phyloP scores from a whole-genome alignment of 805 yeast species.

The Myxozyma melibiosi region DNA sequence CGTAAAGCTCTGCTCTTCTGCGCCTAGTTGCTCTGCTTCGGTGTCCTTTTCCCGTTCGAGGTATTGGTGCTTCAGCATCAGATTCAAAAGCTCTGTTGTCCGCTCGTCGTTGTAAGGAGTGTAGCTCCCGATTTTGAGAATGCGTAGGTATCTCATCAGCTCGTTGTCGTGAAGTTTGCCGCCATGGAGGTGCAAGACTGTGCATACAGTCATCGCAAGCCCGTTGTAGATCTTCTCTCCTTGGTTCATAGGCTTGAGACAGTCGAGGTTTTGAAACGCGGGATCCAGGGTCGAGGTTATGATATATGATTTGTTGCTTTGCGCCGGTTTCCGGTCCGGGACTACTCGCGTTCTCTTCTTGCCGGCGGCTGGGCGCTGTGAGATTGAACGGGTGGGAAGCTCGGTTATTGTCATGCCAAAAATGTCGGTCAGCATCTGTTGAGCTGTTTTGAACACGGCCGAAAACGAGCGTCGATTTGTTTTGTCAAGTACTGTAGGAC shows the following conservation, averaged over 20 bases:
- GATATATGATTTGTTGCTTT: conserved; percentile 13
- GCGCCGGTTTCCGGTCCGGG: neutral
- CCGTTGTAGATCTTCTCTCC: conserved; percentile 21
- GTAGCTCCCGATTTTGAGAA: conserved; percentile 9
- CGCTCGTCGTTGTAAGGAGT: conserved; percentile 25
- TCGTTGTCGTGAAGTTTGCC: conserved; percentile 15
- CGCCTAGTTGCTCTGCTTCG: conserved; percentile 8
- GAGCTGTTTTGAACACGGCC: conserved; percentile 21
- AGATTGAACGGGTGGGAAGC: conserved; percentile 20
- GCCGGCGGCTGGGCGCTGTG: conserved; percentile 1
- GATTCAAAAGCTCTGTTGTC: conserved; percentile 15
- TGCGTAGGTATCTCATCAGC: conserved; percentile 20
- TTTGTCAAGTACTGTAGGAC: conserved; percentile 23
- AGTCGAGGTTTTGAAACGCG: conserved; percentile 7
- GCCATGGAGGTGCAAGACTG: conserved; percentile 18
- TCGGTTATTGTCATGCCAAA: conserved; percentile 25
- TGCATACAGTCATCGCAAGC: conserved; percentile 17
- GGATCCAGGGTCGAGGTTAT: conserved; percentile 13
- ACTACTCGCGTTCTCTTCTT: conserved; percentile 4
- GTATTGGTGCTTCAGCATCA: conserved; percentile 23
- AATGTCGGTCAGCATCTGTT: conserved; percentile 2
- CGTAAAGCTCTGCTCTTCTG: conserved; percentile 18
- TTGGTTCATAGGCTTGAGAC: conserved; percentile 8
- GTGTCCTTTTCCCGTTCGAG: conserved; percentile 28
- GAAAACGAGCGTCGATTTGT: conserved; percentile 21